Conservation (phyloP, 2,329 filamentous ascomycete genomes). For the Coniochaeta pulveracea region DNA sequence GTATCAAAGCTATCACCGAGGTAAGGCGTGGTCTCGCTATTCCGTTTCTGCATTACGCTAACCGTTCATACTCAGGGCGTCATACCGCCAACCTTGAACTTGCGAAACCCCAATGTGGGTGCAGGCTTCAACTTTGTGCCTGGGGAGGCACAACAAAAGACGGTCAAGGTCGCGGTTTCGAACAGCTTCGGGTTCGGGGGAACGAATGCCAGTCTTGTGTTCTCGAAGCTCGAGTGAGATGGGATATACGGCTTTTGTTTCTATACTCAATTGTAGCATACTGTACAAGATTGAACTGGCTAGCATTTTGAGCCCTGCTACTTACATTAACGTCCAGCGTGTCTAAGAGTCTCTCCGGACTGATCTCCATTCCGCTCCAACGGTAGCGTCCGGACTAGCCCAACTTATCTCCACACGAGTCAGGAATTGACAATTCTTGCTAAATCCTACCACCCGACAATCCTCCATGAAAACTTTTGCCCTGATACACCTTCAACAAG, state of each 20-base stretch:
- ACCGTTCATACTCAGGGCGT: slow-evolving; percentile 42
- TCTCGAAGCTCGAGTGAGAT: slow-evolving; percentile 34
- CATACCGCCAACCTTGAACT: slow-evolving; percentile 79
- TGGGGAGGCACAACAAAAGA: slow-evolving; percentile 54
- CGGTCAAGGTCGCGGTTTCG: slow-evolving; percentile 65
- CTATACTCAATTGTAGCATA: too few species aligned
- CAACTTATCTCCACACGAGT: too few species aligned
- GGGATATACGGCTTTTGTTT: too few species aligned
- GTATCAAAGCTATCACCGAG: slow-evolving; percentile 66
- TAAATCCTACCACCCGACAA: too few species aligned
- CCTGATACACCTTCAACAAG: too few species aligned
- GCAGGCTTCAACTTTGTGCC: slow-evolving; percentile 83
- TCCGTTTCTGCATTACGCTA: background rate
- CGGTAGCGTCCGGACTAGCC: too few species aligned
- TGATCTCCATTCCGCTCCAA: too few species aligned
- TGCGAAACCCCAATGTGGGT: slow-evolving; percentile 53
- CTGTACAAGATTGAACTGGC: background rate
- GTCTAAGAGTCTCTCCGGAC: too few species aligned
- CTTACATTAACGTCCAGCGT: too few species aligned
- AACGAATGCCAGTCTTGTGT: slow-evolving; percentile 84
- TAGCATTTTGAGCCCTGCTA: too few species aligned
- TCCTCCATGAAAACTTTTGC: too few species aligned
- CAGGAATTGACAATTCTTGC: too few species aligned
- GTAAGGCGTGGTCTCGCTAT: slow-evolving; percentile 35
- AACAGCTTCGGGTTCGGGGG: slow-evolving; percentile 98